Base-by-base conservation (phyloP, 2,329 filamentous ascomycete genomes). In the Macrophomina pseudophaseolina region DNA sequence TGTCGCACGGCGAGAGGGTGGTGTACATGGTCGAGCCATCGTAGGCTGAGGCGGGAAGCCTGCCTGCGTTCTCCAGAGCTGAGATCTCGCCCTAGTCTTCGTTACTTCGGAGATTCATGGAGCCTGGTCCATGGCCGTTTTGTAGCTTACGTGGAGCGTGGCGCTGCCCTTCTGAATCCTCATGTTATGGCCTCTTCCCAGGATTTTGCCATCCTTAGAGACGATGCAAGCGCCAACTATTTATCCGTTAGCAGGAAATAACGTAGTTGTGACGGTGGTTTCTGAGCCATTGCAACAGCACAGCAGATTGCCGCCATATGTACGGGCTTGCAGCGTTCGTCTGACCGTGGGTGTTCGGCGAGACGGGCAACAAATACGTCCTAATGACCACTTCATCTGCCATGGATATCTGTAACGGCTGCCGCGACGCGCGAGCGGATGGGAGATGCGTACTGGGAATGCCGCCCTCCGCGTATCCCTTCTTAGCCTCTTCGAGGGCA, bases 1-100 rank as follows among this genome's bases (percentile, higher is more conserved):
- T 93, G 74, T 92, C 90, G 76, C 91, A 94, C 0, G 91, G 91
- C 2, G 89, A 91, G 6, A 94, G 81, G 0, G 91, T 93, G 2
- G 91, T 94, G 79, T 91, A 94, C 90, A 94, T 93, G n/a, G 90
- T 93, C 42, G 89, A 86, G 35, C 88, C 88, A 70, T 84, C 84
- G 77, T 93, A 93, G 5, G 85, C 85, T 1, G 86, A 86, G 16
- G 90, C 90, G 38, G 89, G 88, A 28, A 92, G 84, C 46, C 91
- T 87, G 53, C 91, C 91, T 0, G 90, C 90, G 76, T 90, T 89
- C 74, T 91, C 88, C 46, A 94, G 83, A n/a, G 90, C 87, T 18
- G 90, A 88, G 23, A 90, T 93, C 76, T 94, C 91, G 70, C 87
- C 91, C 90, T 93, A 70, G 44, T 12, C 18, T 11, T 48, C 14